Conservation (phyloP, 2,329 filamentous ascomycete genomes). For the Venturia pyrina region DNA sequence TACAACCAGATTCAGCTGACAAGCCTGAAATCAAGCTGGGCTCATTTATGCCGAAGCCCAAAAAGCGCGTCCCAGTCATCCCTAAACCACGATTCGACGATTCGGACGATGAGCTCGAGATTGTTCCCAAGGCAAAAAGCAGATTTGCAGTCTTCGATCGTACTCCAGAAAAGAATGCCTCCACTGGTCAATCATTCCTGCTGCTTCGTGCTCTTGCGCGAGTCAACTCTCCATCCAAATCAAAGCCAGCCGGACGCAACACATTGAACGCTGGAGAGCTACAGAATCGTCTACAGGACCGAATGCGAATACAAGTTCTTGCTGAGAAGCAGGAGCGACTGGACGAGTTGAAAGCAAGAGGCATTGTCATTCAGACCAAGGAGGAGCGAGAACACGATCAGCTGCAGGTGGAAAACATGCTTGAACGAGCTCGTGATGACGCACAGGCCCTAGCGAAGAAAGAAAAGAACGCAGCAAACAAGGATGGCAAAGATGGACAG, state of each 20-base stretch:
- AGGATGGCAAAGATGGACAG: constrained; percentile 40
- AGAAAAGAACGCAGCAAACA: constrained; percentile 66
- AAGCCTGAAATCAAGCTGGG: constrained; percentile 11
- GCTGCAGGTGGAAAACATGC: constrained; percentile 75
- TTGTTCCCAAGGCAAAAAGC: constrained; percentile 38
- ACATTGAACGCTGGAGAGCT: constrained; percentile 62
- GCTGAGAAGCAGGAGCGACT: constrained; percentile 68
- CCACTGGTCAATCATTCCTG: constrained; percentile 54
- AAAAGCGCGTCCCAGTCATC: constrained; percentile 6
- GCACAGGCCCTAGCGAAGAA: constrained; percentile 67
- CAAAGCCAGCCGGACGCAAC: constrained; percentile 34
- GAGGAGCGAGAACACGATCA: constrained; percentile 80
- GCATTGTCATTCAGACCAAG: constrained; percentile 69
- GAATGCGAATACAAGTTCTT: constrained; percentile 70
- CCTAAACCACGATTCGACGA: constrained; percentile 33
- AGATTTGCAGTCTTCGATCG: constrained; percentile 54
- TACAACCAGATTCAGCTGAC: constrained; percentile 13
- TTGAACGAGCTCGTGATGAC: constrained; percentile 74
- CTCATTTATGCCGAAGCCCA: neutral
- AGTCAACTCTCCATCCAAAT: constrained; percentile 52
- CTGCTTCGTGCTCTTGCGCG: constrained; percentile 66
- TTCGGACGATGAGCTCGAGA: constrained; percentile 56
- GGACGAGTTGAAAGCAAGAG: constrained; percentile 66
- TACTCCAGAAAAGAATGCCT: constrained; percentile 51
- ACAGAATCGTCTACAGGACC: constrained; percentile 55